Base-by-base conservation (phyloP, 163 green algal genomes). In the Chlorella variabilis region DNA sequence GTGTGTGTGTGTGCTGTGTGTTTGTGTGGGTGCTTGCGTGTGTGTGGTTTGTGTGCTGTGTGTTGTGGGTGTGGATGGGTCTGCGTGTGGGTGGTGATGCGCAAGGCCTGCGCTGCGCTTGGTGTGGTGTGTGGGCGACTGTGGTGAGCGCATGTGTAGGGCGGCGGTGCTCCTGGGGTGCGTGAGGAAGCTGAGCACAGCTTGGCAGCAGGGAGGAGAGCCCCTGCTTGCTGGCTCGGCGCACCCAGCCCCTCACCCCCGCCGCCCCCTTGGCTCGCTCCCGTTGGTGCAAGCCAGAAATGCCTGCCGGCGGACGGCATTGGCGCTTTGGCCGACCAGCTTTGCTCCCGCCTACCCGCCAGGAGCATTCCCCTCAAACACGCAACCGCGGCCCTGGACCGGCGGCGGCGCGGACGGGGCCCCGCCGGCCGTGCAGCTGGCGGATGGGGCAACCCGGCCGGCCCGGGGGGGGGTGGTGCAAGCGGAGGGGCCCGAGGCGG, bases 221-320 rank as follows among this genome's bases (percentile, higher is more conserved):
- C n/a, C n/a, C n/a, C n/a, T n/a, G n/a, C 45, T 62, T 62, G 51
- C 15, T n/a, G 51, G 51, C 21, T 63, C 4, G 66, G 25, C 9
- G 66, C 39, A n/a, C n/a, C n/a, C n/a, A n/a, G n/a, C n/a, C n/a
- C n/a, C n/a, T n/a, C n/a, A n/a, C n/a, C n/a, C n/a, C n/a, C n/a
- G n/a, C n/a, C n/a, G n/a, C n/a, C n/a, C n/a, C n/a, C n/a, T n/a
- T n/a, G n/a, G n/a, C n/a, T n/a, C n/a, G n/a, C n/a, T n/a, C n/a
- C n/a, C n/a, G n/a, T n/a, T n/a, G n/a, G n/a, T n/a, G n/a, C 63
- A 82, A 94, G 95, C 6, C 63, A 89, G 45, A 99, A 99, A 90
- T 98, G 94, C 88, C 89, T 99, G 62, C 97, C 97, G 2, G 87
- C 85, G 13, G 78, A 80, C n/a, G 97, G 97, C 67, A 99, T 99